Evolutionary conservation across 2,329 filamentous ascomycete species (phyloP).

Genomic region (Xylogone sp.): DNA sequence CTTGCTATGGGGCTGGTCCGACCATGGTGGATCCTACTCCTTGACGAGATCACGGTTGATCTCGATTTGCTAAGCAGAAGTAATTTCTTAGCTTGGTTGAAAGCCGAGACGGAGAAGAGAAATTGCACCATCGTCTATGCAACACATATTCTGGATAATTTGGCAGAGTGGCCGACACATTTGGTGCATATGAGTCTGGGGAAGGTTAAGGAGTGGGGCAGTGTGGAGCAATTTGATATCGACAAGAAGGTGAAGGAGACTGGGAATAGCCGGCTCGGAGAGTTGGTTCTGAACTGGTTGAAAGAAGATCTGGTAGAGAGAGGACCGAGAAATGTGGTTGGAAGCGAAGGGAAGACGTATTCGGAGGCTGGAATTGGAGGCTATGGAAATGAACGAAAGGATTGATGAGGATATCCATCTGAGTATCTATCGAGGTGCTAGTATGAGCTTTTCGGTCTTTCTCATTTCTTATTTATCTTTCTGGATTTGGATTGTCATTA

Average conservation of each 20-base stretch:
- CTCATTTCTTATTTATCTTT: background rate
- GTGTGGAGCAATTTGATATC: constrained; percentile 62
- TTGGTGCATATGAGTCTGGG: constrained; percentile 94
- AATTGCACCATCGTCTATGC: constrained; percentile 94
- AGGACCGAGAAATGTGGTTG: constrained; percentile 60
- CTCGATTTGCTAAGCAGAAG: constrained; percentile 81
- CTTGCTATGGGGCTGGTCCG: constrained; percentile 91
- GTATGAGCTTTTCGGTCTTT: background rate
- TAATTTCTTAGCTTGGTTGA: constrained; percentile 83
- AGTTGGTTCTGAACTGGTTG: constrained; percentile 86
- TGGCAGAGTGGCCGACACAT: constrained; percentile 92
- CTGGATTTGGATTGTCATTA: too few species aligned
- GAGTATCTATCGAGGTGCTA: background rate
- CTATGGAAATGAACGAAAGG: constrained; percentile 54
- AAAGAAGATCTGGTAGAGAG: constrained; percentile 73
- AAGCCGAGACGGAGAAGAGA: constrained; percentile 76
- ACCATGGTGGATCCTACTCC: constrained; percentile 84
- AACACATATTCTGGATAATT: constrained; percentile 93
- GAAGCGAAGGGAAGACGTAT: constrained; percentile 45
- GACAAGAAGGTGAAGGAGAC: constrained; percentile 31
- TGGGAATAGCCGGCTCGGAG: constrained; percentile 81
- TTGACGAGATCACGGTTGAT: constrained; percentile 97
- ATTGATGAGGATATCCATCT: background rate
- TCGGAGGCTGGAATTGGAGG: constrained; percentile 56
- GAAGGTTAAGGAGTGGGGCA: constrained; percentile 80